Percentiles rank a stretch among this genome's conserved stretches.
Conservation (phyloP, 257 asterid species). For the Solanum acaule region DNA sequence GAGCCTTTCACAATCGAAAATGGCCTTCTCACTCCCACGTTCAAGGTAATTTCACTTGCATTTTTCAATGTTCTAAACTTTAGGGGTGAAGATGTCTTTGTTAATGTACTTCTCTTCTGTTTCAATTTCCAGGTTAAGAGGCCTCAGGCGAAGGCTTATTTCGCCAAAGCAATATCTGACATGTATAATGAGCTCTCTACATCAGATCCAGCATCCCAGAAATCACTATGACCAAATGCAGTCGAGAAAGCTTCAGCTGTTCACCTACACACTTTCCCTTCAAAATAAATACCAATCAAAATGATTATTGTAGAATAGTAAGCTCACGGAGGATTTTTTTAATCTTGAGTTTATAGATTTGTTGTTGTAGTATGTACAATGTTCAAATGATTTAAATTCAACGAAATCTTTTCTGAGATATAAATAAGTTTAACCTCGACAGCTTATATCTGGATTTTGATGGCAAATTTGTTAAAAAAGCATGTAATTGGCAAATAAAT, state of each 20-base stretch:
- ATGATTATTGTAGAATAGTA: background rate
- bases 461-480: background rate
- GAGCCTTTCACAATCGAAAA: conserved; percentile 89
- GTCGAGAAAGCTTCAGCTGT: background rate
- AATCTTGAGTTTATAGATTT: background rate
- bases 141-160: conserved; percentile 79
- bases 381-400: background rate
- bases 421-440: background rate
- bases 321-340: background rate
- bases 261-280: background rate
- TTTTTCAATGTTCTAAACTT: background rate
- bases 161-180: conserved; percentile 55
- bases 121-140: conserved; percentile 55
- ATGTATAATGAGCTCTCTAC: conserved; percentile 64
- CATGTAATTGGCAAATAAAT: background rate
- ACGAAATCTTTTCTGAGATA: background rate
- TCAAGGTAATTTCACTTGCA: conserved; percentile 46
- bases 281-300: background rate
- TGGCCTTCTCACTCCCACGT: conserved; percentile 85
- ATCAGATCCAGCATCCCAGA: conserved; percentile 40
- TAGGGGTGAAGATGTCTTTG: background rate
- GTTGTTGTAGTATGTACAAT: background rate
- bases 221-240: background rate
- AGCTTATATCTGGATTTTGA: background rate
- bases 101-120: background rate